phyloP scores from a whole-genome alignment of 2,329 filamentous ascomycete species.

The Aspergillus fischeri region DNA sequence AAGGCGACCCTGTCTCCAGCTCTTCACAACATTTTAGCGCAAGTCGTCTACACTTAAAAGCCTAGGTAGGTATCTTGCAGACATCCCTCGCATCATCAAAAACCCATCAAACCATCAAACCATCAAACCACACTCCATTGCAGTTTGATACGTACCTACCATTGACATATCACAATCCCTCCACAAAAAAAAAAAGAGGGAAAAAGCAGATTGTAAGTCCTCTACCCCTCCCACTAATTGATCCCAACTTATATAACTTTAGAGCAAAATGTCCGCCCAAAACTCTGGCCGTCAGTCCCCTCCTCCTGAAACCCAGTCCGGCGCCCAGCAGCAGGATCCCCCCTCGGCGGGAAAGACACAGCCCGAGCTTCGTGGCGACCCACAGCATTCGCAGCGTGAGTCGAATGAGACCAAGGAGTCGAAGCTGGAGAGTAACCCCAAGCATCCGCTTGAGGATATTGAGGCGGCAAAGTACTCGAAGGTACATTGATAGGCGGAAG shows the following conservation, averaged over 20 bases:
- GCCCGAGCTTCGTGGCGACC: constrained; percentile 44
- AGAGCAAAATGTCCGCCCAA: constrained; percentile 54
- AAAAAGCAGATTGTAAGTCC: background rate
- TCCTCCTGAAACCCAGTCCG: constrained; percentile 63
- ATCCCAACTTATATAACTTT: background rate
- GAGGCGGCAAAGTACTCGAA: constrained; percentile 31
- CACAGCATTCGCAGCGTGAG: constrained; percentile 26
- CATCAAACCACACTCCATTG: background rate
- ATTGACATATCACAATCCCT: background rate
- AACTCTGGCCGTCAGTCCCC: constrained; percentile 73
- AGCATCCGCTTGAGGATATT: constrained; percentile 36
- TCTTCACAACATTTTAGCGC: background rate
- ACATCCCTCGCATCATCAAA: background rate
- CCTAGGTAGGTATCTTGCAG: background rate
- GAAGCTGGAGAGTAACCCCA: constrained; percentile 39
- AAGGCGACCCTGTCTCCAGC: constrained; percentile 2
- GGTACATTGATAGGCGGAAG: constrained; percentile 9
- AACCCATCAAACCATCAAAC: too few relatives aligned
- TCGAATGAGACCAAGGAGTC: constrained; percentile 25
- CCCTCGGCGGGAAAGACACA: constrained; percentile 57
- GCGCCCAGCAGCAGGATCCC: constrained; percentile 58
- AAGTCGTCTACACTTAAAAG: background rate
- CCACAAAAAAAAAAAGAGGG: background rate
- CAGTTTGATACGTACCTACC: too few relatives aligned
- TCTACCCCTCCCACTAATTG: background rate